Base-by-base conservation (phyloP, 139 green algal genomes). In the Chlamydomonas urium region DNA sequence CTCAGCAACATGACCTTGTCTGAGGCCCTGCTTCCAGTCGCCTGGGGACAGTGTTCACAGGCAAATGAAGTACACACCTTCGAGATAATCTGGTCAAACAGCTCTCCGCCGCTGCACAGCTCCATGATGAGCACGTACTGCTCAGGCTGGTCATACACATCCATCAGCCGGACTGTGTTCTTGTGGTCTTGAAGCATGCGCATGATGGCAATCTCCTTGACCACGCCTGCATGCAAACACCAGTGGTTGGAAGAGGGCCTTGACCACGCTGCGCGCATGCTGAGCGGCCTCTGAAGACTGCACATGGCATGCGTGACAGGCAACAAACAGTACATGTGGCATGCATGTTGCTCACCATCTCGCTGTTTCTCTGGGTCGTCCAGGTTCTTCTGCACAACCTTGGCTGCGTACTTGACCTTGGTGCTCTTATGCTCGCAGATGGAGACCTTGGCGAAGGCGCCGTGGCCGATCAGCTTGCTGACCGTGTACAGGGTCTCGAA, bases 71-170 rank as follows among this genome's bases (percentile, higher is more conserved):
- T n/a, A n/a, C 74, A 29, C 68, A 79, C 84, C 77, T 90, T 86
- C 29, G 73, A 62, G n/a, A 87, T 87, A 66, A 91, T 90, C 47
- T 88, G 81, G 61, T 91, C 83, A 81, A 91, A 91, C n/a, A 91
- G 79, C 77, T 91, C 86, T 5, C 86, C 86, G 5, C 82, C 82
- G 24, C 67, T 83, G 76, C 82, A 88, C 26, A 83, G 74, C 76
- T 88, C 82, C 73, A 88, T 80, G 56, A 88, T 74, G 0, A 86
- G 67, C 32, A 79, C 63, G 59, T 82, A 90, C 26, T 32, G 50
- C 24, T 82, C 73, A 10, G 79, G 60, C 34, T 88, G 74, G 62
- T 90, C 84, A 59, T 75, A 88, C 38, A 90, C 77, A 2, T 83
- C 74, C 1, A 79, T 62, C 2, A 90, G 76, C 45, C 76, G 62